Conservation (phyloP, 1,284 basidiomycete species). For the Microstroma glucosiphilum region DNA sequence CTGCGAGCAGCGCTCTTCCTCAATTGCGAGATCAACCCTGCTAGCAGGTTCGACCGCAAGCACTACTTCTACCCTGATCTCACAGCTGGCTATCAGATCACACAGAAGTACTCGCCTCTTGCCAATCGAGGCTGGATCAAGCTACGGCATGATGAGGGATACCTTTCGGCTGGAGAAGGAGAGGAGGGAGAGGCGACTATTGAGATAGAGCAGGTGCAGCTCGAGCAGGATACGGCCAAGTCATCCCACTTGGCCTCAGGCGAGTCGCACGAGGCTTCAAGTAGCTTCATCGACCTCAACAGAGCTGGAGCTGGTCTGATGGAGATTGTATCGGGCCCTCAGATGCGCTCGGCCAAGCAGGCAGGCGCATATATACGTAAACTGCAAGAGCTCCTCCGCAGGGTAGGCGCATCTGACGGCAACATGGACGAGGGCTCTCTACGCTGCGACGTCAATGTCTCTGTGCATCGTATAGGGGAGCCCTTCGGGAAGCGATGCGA, state of each 20-base stretch:
- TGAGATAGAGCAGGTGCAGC: slow-evolving; percentile 84
- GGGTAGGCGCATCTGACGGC: slow-evolving; percentile 81
- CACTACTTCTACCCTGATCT: slow-evolving; percentile 98
- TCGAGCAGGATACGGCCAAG: slow-evolving; percentile 97
- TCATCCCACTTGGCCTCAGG: slow-evolving; percentile 58
- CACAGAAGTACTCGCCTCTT: slow-evolving; percentile 87
- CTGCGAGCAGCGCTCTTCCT: slow-evolving; percentile 77
- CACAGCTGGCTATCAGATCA: slow-evolving; percentile 91
- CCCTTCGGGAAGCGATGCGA: slow-evolving; percentile 78
- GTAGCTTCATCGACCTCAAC: slow-evolving; percentile 72
- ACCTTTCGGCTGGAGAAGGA: slow-evolving; percentile 50
- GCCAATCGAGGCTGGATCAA: slow-evolving; percentile 65
- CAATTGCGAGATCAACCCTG: slow-evolving; percentile 58
- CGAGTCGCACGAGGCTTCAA: slow-evolving; percentile 58
- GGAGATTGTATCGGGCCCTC: slow-evolving; percentile 93
- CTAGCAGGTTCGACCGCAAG: slow-evolving; percentile 66
- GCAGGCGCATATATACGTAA: slow-evolving; percentile 81
- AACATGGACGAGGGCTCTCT: slow-evolving; percentile 82
- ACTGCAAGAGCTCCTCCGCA: slow-evolving; percentile 72
- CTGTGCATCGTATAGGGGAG: slow-evolving; percentile 51
- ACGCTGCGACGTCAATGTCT: slow-evolving; percentile 92
- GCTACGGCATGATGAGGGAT: slow-evolving; percentile 51
- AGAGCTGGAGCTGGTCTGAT: slow-evolving; percentile 81
- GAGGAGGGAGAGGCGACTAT: slow-evolving; percentile 57
- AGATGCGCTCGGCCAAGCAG: slow-evolving; percentile 83